Base-by-base conservation (phyloP, 1,139 yeast species). In the Pichia kudriavzevii region DNA sequence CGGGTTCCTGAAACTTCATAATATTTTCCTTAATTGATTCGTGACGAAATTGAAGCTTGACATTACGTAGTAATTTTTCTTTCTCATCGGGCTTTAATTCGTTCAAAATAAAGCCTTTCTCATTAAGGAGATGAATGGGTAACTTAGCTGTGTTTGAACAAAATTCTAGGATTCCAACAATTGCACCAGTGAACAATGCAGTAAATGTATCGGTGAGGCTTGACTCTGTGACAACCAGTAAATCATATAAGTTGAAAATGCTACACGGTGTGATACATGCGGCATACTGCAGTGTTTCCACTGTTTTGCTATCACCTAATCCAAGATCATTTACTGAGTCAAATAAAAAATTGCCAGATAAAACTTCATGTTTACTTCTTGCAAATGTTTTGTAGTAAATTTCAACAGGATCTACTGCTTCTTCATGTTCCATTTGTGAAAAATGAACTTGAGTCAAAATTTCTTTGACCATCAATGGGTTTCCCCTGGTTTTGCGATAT, bases 121-220 rank as follows among this genome's bases (percentile, higher is more conserved):
- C 50, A 15, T 63, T 55, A 24, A 62, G 38, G 17, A 58, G 38
- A 39, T 66, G 66, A 42, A 69, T 67, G 5, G 78, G 76, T 22
- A 69, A 56, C 43, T 71, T 72, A 48, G 71, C 70, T 42, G 62
- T 64, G 1, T 67, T 55, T 16, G 67, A 63, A 9, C 63, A 55
- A 1, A 76, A 72, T 1, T 52, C 45, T 7, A 72, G 46, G 1
- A 69, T 35, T 24, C 58, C 56, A 11, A 56, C 39, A 23, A 62
- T 61, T 14, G 64, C 50, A 13, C 67, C 65, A 25, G 60, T 47
- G 24, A 59, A 61, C 7, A 72, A 40, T 5, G 66, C 53, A 22
- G 48, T 45, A 31, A 51, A 53, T 1, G 56, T 52, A 19, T 44
- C 52, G 25, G 30, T 54, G 43, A 53, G 45, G 0, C 71, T 50